Evolutionary conservation across 2,329 filamentous ascomycete genomes (phyloP).

Genomic region (Leptographium procerum): DNA sequence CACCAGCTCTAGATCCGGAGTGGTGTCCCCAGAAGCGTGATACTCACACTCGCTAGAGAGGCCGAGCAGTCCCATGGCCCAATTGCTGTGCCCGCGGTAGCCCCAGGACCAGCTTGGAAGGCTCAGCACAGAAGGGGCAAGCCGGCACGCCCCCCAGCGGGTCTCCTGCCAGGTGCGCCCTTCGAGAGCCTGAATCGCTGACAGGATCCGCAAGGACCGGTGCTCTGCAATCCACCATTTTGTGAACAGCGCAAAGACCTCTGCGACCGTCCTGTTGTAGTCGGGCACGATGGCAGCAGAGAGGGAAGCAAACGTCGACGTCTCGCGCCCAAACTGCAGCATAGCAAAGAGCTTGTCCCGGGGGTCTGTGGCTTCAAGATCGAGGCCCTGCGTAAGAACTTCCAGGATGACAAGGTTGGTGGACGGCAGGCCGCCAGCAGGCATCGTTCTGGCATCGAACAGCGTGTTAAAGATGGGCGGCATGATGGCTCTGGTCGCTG

Average conservation of each 20-base stretch:
- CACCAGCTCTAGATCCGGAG: neutral
- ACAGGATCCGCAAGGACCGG: constrained; percentile 8
- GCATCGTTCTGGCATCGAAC: neutral
- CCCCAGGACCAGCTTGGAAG: neutral
- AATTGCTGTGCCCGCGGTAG: neutral
- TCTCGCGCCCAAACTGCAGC: constrained; percentile 8
- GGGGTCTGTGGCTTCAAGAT: constrained; percentile 7
- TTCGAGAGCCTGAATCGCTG: constrained; percentile 4
- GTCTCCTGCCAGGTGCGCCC: neutral
- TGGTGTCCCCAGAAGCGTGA: neutral
- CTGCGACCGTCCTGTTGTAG: constrained; percentile 2
- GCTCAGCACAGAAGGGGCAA: neutral
- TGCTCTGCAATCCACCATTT: constrained; percentile 10
- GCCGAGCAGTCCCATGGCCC: neutral
- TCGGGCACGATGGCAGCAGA: constrained; percentile 2
- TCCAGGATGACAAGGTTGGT: constrained; percentile 4
- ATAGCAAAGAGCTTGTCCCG: constrained; percentile 11
- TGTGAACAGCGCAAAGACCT: constrained; percentile 8
- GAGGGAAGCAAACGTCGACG: neutral
- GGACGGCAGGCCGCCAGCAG: neutral
- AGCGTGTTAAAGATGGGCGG: neutral
- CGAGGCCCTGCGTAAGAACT: constrained; percentile 5
- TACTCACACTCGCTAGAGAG: neutral
- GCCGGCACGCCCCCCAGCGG: neutral
- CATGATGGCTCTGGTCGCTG: neutral